Percentiles rank a stretch among this genome's conserved stretches.
These are phyloP conservation scores for Gossypium gossypioides DNA, from an alignment of 441 rosid genomes.

Conservation along the genomic window DNA sequence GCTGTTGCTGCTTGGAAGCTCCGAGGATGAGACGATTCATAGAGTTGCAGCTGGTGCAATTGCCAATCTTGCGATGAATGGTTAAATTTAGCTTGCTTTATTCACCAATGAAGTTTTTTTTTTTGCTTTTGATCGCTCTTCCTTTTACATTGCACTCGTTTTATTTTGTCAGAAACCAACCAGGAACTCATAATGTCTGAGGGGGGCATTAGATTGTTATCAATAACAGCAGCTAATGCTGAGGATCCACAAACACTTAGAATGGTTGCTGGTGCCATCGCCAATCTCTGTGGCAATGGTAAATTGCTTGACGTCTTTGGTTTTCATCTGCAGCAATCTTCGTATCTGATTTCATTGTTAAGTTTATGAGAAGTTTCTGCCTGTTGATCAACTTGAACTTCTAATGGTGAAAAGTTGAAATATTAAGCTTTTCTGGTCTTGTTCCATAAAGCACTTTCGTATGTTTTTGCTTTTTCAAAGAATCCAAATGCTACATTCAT, in stretches of 20 bases:
- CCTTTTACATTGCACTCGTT: neutral
- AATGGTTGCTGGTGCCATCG: constrained; percentile 98
- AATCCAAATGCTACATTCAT: neutral
- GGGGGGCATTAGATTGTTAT: neutral
- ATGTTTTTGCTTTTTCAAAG: neutral
- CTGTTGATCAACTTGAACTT: neutral
- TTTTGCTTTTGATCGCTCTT: neutral
- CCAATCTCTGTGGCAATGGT: constrained; percentile 99
- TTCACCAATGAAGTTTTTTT: neutral
- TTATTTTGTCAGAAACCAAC: neutral
- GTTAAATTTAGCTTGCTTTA: constrained; percentile 26
- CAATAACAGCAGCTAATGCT: neutral
- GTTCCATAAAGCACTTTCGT: neutral
- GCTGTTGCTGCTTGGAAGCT: constrained; percentile 66
- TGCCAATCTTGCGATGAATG: constrained; percentile 99
- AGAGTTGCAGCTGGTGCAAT: constrained; percentile 99
- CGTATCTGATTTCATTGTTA: neutral
- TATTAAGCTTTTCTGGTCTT: neutral
- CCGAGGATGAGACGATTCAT: constrained; percentile 83
- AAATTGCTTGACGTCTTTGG: constrained; percentile 8
- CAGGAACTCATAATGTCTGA: neutral
- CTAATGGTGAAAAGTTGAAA: neutral
- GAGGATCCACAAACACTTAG: constrained; percentile 43
- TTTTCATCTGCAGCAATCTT: neutral
- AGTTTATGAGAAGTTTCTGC: neutral